Evolutionary conservation across 148 eudicot species (phyloP).

Genomic region (Silene uniflora): DNA sequence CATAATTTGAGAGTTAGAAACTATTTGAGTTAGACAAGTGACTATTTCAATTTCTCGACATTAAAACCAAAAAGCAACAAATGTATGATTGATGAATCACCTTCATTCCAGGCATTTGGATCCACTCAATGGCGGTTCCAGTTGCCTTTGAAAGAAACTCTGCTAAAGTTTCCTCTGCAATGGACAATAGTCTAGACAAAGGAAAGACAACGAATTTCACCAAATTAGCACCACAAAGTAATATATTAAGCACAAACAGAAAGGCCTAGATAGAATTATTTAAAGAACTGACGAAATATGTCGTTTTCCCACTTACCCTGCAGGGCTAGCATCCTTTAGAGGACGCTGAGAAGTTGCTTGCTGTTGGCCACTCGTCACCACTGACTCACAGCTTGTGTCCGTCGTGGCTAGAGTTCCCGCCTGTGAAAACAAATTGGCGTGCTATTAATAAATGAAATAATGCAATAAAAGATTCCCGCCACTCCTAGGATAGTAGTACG

Average conservation of each 20-base stretch:
- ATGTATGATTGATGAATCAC: slow-evolving; percentile 15
- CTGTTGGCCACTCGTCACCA: slow-evolving; percentile 47
- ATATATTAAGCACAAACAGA: slow-evolving; percentile 5
- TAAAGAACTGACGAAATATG: neutral
- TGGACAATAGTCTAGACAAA: slow-evolving; percentile 40
- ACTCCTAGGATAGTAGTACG: neutral
- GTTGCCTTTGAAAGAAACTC: slow-evolving; percentile 62
- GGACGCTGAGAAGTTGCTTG: slow-evolving; percentile 36
- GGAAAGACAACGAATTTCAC: neutral
- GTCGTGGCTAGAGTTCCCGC: slow-evolving; percentile 36
- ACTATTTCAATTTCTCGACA: neutral
- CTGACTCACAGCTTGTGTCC: slow-evolving; percentile 45
- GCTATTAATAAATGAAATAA: neutral
- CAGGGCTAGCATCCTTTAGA: slow-evolving; percentile 36
- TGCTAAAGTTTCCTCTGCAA: slow-evolving; percentile 56
- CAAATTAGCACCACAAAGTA: neutral
- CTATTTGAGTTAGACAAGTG: neutral
- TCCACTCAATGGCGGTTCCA: slow-evolving; percentile 63
- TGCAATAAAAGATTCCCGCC: neutral
- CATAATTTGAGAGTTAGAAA: neutral
- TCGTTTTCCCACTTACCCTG: slow-evolving; percentile 28
- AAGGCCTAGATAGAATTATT: neutral
- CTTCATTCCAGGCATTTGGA: slow-evolving; percentile 61
- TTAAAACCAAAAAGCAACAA: neutral
- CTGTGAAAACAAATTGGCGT: slow-evolving; percentile 21